These are phyloP conservation scores for Alternaria brassicae DNA, from an alignment of 2,329 filamentous ascomycete genomes.

Conservation along the genomic window DNA sequence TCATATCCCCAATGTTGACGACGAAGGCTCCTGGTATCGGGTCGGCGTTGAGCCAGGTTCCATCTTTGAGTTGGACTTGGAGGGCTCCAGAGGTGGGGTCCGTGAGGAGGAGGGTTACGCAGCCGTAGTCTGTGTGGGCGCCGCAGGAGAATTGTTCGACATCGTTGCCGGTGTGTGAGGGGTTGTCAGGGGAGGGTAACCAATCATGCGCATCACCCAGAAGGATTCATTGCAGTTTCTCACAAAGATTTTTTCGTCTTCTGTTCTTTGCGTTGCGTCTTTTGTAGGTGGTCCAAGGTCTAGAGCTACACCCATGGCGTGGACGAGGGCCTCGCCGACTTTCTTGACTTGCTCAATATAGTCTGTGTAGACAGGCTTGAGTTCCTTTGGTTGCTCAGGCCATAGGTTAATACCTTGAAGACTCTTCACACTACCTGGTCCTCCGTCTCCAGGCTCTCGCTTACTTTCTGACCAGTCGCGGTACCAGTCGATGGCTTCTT, in stretches of 20 bases:
- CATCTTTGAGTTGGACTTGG: conserved; percentile 53
- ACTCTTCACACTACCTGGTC: conserved; percentile 33
- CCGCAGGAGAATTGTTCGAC: conserved; percentile 50
- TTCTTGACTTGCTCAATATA: conserved; percentile 39
- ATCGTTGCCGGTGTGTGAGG: conserved; percentile 8
- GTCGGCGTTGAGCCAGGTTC: conserved; percentile 55
- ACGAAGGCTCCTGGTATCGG: conserved; percentile 56
- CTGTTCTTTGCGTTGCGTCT: not conserved
- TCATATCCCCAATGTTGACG: conserved; percentile 60
- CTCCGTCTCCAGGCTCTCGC: conserved; percentile 23
- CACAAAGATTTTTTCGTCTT: conserved; percentile 45
- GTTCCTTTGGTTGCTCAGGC: conserved; percentile 44
- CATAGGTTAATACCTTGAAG: conserved; percentile 55
- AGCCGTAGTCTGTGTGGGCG: conserved; percentile 57
- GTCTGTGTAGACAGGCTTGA: conserved; percentile 42
- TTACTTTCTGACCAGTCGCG: conserved; percentile 40
- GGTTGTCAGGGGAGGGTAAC: conserved; percentile 45
- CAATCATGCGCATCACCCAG: conserved; percentile 53
- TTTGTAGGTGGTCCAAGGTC: conserved; percentile 26
- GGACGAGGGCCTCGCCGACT: conserved; percentile 45
- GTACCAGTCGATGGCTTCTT: conserved; percentile 53
- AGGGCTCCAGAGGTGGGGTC: conserved; percentile 54
- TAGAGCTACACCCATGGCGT: conserved; percentile 51
- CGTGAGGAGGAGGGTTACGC: conserved; percentile 56
- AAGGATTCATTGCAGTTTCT: conserved; percentile 44